Base-by-base conservation (phyloP, 176 grass and related monocot species). In the Puccinellia tenuiflora region DNA sequence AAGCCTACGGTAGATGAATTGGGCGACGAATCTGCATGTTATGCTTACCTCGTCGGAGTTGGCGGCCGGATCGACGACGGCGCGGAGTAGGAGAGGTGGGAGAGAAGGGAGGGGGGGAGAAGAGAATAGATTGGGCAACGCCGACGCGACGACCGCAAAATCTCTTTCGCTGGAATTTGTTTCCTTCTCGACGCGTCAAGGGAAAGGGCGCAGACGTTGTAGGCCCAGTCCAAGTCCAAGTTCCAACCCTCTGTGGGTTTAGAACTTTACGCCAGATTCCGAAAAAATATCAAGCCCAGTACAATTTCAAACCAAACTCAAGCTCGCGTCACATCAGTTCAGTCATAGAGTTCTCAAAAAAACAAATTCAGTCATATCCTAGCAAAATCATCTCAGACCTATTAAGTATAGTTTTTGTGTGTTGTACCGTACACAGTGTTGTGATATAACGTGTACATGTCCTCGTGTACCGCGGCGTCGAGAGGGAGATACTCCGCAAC, bases 141-240 rank as follows among this genome's bases (percentile, higher is more conserved):
- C 40, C 77, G 70, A 81, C 87, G 51, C 53, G 34, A 90, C 79
- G 64, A 90, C 83, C 73, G 28, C 55, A 69, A 69, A 22, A 20
- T 26, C 69, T 48, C 69, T 73, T 73, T 73, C 48, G 25, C 16
- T 73, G 69, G 42, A 73, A 20, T 48, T 50, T 29, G 68, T 72
- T 72, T 72, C 40, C 67, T 70, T 66, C 6, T 70, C 38, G 68
- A 73, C 69, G 69, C 69, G 69, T 73, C 5, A 73, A 73, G 37
- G 42, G 25, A 29, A 48, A 73, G 15, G 25, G 69, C 24, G 22
- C 13, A 17, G 40, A 45, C 14, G 22, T 43, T 71, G 40, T 46
- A 40, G 66, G 66, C 66, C 66, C 35, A 68, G 31, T 66, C 63
- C 56, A 60, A 60, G 33, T 34, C 33, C 33, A 34, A 34, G 2